phyloP scores from a whole-genome alignment of 306 rosid genomes.

The Cucurbita argyrosperma region DNA sequence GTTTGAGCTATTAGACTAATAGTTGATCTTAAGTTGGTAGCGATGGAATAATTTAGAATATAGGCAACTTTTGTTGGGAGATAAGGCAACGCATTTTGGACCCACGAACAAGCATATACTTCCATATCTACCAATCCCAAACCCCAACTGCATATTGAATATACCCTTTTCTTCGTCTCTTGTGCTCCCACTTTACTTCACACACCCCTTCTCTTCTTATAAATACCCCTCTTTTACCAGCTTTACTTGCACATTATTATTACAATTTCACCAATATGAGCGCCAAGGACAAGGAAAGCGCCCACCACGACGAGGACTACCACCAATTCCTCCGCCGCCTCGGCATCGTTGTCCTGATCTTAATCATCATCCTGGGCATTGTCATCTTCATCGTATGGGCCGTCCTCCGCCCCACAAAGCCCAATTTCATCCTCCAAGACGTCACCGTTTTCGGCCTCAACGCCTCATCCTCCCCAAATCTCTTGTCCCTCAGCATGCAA shows the following conservation, averaged over 20 bases:
- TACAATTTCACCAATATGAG: constrained; percentile 22
- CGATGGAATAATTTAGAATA: too few species aligned
- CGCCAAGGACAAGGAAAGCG: constrained; percentile 30
- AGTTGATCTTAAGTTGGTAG: too few species aligned
- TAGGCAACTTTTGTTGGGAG: not conserved
- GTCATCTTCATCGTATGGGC: constrained; percentile 34
- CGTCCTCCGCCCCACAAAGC: constrained; percentile 47
- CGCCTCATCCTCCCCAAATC: constrained; percentile 20
- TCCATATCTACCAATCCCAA: not conserved
- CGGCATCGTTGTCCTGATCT: not conserved
- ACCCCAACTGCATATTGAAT: not conserved
- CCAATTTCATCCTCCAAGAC: constrained; percentile 50
- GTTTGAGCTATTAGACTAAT: too few species aligned
- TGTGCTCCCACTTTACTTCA: not conserved
- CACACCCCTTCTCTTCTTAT: not conserved
- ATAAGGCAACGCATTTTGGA: not conserved
- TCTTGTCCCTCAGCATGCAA: constrained; percentile 34
- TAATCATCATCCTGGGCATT: constrained; percentile 19
- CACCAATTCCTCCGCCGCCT: constrained; percentile 18
- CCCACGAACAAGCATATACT: not conserved
- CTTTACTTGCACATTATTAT: not conserved
- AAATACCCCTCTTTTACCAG: not conserved
- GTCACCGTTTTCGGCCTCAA: constrained; percentile 50
- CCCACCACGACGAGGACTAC: constrained; percentile 19
- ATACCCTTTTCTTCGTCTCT: not conserved